Conservation (phyloP, 2,329 filamentous ascomycete species). For the Pseudogymnoascus verrucosus region DNA sequence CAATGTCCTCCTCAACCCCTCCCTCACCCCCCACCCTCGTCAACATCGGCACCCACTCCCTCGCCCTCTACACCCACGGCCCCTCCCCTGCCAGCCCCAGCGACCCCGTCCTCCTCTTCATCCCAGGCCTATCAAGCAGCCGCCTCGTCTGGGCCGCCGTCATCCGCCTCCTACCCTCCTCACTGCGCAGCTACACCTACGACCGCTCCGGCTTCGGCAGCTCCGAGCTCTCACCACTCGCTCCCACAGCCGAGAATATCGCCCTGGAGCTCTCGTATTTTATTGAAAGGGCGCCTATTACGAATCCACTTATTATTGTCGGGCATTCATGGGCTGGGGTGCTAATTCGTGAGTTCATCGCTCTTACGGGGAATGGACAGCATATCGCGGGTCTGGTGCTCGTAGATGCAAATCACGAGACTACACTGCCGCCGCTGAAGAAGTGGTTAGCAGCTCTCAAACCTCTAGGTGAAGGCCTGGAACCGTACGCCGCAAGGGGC, state of each 20-base stretch:
- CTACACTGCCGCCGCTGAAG: not conserved
- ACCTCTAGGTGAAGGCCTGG: not conserved
- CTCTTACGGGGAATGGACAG: not conserved
- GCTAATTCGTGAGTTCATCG: constrained; percentile 14
- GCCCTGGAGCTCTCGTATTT: constrained; percentile 14
- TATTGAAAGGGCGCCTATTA: constrained; percentile 11
- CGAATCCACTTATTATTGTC: constrained; percentile 15
- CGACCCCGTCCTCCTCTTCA: constrained; percentile 12
- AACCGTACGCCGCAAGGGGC: not conserved
- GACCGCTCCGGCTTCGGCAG: constrained; percentile 15
- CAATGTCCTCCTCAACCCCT: not conserved
- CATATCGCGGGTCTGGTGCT: constrained; percentile 18
- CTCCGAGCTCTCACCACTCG: constrained; percentile 11
- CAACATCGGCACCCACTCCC: constrained; percentile 14
- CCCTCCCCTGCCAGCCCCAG: constrained; percentile 1
- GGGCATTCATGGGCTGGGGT: constrained; percentile 18
- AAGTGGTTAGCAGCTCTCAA: not conserved
- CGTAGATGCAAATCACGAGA: constrained; percentile 18
- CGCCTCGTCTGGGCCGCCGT: constrained; percentile 14
- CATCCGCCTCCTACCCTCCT: constrained; percentile 2
- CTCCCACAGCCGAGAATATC: constrained; percentile 14
- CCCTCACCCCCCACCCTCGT: not conserved
- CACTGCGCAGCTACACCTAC: constrained; percentile 13
- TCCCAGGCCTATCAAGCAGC: constrained; percentile 12
- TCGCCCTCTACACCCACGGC: constrained; percentile 13